Conservation (phyloP, 2,329 filamentous ascomycete genomes). For the Graphiopsis chlorocephala region DNA sequence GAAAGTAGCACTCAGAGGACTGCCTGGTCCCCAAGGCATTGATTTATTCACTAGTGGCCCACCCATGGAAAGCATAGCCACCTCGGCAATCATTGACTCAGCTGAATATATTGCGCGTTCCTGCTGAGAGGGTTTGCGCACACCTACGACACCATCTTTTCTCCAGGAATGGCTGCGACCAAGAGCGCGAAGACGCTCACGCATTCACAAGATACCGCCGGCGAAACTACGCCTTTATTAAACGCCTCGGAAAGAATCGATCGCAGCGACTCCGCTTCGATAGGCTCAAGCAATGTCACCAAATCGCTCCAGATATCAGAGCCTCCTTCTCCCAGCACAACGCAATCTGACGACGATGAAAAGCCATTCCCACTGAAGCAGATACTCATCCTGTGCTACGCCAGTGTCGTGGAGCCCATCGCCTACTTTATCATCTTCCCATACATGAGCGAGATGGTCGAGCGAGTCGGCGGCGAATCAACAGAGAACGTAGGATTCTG, state of each 20-base stretch:
- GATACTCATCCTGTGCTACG: constrained; percentile 70
- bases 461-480: constrained; percentile 60
- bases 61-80: neutral
- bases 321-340: neutral
- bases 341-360: constrained; percentile 24
- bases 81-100: neutral
- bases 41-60: neutral
- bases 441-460: constrained; percentile 75
- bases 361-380: constrained; percentile 61
- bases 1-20: neutral
- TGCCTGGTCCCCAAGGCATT: neutral
- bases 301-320: constrained; percentile 3
- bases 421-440: constrained; percentile 84
- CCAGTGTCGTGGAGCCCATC: constrained; percentile 69
- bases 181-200: neutral
- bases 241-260: constrained; percentile 18
- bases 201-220: constrained; percentile 12
- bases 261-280: neutral
- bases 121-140: neutral
- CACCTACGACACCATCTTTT: neutral
- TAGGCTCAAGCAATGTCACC: neutral
- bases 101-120: neutral
- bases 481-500: constrained; percentile 75
- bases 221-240: constrained; percentile 29
- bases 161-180: neutral